Evolutionary conservation across 169 alveolate species (phyloP), one percentile per base, ranked within the genome.

Genomic region (Cryptosporidium ubiquitum): DNA sequence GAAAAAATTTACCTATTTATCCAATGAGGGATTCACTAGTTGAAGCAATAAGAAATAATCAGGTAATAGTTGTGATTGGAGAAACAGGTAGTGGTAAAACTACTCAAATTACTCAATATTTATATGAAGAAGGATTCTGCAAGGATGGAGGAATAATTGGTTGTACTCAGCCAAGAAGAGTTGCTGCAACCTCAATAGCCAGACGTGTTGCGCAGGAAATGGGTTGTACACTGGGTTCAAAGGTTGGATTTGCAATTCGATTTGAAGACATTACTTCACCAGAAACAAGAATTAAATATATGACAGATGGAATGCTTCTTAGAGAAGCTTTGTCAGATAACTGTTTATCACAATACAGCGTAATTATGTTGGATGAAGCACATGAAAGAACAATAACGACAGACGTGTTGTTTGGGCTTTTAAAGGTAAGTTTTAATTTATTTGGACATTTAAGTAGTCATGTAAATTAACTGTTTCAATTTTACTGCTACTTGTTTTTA

Each of bases 41-140:
- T 74, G 95, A 95, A 75, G 99, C 98, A 23, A 95, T 98, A 6
- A 86, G 91, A 5, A 96, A 93, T 29, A 96, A 98, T 75, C 93
- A 97, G 86, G 96, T 97, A 31, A 94, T 98, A 14, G 97, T 99
- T 2, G 99, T 99, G 20, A 98, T 99, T 51, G 99, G 99, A 51
- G 99, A 99, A 91, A 99, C 99, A 3, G 99, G 99, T 16, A 95
- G 99, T 68, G 99, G 99, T 0, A 98, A 98, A 91, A 98, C 99
- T 2, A 98, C 99, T 0, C 98, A 97, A 91, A 96, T 98, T 84
- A 97, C 99, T n/a, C 98, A 97, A 91, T 97, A 97, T 93, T 93
- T 97, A 52, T 96, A 93, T 26, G 99, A 97, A 91, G 96, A 96
- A 75, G 99, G 99, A n/a, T 96, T 95, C 84, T 93, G 97, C 12